Conservation (phyloP, 2,329 filamentous ascomycete species). For the Diaporthe amygdali region DNA sequence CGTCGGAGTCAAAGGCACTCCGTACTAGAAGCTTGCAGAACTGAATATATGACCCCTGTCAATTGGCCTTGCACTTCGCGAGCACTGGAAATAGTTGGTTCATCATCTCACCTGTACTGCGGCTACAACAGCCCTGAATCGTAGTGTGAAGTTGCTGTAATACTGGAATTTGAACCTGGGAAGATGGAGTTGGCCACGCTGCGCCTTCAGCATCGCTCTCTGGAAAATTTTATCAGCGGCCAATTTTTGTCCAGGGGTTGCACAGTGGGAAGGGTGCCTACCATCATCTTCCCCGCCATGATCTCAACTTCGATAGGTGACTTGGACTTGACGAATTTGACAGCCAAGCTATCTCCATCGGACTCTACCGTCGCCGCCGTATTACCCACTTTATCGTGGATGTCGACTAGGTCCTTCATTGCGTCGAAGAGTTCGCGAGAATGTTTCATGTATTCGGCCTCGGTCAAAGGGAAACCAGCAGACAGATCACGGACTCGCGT, state of each 20-base stretch:
- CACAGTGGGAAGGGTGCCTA: neutral
- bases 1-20: neutral
- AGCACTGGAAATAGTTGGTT: rapidly evolving
- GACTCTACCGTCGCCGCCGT: too few relatives aligned
- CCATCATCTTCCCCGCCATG: neutral
- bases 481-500: too few relatives aligned
- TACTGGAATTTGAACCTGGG: neutral
- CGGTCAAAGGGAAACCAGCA: neutral
- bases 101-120: neutral
- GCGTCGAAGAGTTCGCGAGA: neutral
- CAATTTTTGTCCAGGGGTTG: too few relatives aligned
- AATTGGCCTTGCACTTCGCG: neutral
- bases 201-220: neutral
- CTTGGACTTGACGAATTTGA: neutral
- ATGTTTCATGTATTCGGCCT: neutral
- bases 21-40: neutral
- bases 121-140: neutral
- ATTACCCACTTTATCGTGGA: neutral
- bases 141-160: neutral
- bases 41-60: neutral
- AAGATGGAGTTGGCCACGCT: neutral
- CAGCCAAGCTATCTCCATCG: neutral
- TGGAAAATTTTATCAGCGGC: neutral
- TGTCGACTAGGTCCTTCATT: neutral
- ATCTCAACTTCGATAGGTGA: neutral